Evolutionary conservation across 805 yeast genomes (phyloP), one percentile per base, ranked within the genome.

Genomic region (Priceomyces carsonii): DNA sequence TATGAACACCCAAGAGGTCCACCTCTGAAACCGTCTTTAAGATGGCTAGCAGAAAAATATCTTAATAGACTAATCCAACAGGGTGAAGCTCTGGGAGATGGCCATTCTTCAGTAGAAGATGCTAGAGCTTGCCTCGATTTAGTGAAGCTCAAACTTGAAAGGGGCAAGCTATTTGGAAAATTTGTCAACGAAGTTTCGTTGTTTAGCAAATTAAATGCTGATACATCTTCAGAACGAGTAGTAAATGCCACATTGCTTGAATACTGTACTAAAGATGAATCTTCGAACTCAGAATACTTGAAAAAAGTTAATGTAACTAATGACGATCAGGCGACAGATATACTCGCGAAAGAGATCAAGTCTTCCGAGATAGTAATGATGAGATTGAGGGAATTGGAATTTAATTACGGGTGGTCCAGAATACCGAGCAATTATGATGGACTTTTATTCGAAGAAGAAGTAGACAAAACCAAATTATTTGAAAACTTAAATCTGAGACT

Each of bases 51-150:
- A 2, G 60, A 69, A 8, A 73, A 69, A 38, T 76, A 71, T 52
- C 61, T 90, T 24, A 59, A 68, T 13, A 61, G 73, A 32, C 62
- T 57, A 0, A 91, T 91, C 33, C 98, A 93, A 57, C 61, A 61
- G 17, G 81, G 83, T n/a, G 71, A 69, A 17, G 45, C 40, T 3
- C 45, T 56, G 3, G 95, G 95, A 1, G 45, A 45, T 1, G 74
- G 74, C 12, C 98, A 91, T 59, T 85, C 90, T 35, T 84, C 98
- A 0, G 71, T 83, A 4, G 96, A 87, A 53, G 99, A 91, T 54
- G 84, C 95, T 8, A 57, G 57, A 18, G 80, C 95, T 1, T 86
- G 96, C 53, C 66, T 90, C 50, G 88, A 86, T 33, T 70, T 91
- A 32, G 76, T 85, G 1, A 80, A 85, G 47, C 47, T 79, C 45